A percentile compares a stretch with the other conserved stretches of the same genome.
These are phyloP conservation scores for Gossypium longicalyx DNA, from an alignment of 345 rosid species.

Conservation along the genomic window DNA sequence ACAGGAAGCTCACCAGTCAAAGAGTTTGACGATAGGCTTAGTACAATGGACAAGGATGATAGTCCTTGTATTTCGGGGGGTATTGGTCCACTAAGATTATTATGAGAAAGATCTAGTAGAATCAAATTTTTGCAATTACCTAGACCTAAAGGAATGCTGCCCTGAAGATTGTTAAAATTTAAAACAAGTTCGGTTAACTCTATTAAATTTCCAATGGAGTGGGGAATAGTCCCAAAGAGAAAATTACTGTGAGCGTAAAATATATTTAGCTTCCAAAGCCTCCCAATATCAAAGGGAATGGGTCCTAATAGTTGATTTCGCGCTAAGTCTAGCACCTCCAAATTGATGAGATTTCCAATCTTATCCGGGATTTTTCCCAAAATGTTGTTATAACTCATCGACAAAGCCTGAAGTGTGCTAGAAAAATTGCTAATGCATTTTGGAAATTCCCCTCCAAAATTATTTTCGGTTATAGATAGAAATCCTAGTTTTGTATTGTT, in stretches of 20 bases:
- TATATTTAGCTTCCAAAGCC: neutral
- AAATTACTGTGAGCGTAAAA: fast-evolving
- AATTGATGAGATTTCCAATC: too few relatives aligned
- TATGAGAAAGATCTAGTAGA: neutral
- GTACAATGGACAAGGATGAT: neutral
- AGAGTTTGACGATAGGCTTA: neutral
- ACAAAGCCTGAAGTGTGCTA: too few relatives aligned
- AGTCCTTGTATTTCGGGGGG: neutral
- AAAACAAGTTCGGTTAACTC: neutral
- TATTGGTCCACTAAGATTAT: slow-evolving; percentile 14
- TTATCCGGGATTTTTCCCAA: too few relatives aligned
- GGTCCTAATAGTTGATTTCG: neutral
- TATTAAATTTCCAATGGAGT: slow-evolving; percentile 10
- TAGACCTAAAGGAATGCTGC: slow-evolving; percentile 12
- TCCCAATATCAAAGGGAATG: neutral
- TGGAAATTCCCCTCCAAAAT: too few relatives aligned
- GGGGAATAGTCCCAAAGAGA: slow-evolving; percentile 16
- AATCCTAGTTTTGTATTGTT: too few relatives aligned
- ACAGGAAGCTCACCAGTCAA: neutral
- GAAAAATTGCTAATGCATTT: too few relatives aligned
- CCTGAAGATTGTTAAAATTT: neutral
- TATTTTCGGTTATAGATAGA: too few relatives aligned
- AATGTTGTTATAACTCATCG: too few relatives aligned
- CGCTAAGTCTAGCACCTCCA: neutral
- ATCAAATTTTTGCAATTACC: neutral